A percentile compares a stretch with the other conserved stretches of the same genome.
These are phyloP conservation scores for Lathyrus tuberosus DNA, from an alignment of 306 rosid species.

Conservation along the genomic window DNA sequence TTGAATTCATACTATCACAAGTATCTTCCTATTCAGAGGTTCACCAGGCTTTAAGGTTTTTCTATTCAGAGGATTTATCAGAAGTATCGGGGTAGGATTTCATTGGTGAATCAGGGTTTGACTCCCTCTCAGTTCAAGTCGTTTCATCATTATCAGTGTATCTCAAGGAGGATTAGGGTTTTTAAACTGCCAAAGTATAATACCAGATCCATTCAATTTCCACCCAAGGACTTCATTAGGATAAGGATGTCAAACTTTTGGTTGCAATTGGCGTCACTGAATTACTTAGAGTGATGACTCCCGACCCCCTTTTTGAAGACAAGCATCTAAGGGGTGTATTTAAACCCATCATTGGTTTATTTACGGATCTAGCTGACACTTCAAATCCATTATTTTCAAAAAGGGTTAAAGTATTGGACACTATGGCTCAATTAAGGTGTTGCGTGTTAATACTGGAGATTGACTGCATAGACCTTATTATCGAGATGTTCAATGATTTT, in stretches of 20 bases:
- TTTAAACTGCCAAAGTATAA: too few species aligned
- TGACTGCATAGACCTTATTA: conserved; percentile 66
- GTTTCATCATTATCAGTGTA: too few species aligned
- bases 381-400: conserved; percentile 63
- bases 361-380: conserved; percentile 74
- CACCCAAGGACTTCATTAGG: too few species aligned
- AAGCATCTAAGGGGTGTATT: conserved; percentile 69
- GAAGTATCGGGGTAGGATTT: too few species aligned
- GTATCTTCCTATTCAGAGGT: too few species aligned
- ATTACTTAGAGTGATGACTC: conserved; percentile 77
- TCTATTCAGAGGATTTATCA: too few species aligned
- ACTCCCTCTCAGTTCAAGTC: too few species aligned
- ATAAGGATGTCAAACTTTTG: conserved; percentile 80
- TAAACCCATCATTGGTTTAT: conserved; percentile 62
- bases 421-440: conserved; percentile 71
- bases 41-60: too few species aligned
- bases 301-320: conserved; percentile 79
- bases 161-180: too few species aligned
- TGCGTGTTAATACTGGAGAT: conserved; percentile 85
- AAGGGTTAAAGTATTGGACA: conserved; percentile 83
- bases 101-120: too few species aligned
- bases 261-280: conserved; percentile 76
- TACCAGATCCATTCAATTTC: too few species aligned
- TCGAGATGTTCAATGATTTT: conserved; percentile 75
- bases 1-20: too few species aligned